A percentile compares a stretch with the other conserved stretches of the same genome.
Evolutionary conservation across 2,329 filamentous ascomycete species (phyloP).

Genomic region (Fonsecaea erecta): DNA sequence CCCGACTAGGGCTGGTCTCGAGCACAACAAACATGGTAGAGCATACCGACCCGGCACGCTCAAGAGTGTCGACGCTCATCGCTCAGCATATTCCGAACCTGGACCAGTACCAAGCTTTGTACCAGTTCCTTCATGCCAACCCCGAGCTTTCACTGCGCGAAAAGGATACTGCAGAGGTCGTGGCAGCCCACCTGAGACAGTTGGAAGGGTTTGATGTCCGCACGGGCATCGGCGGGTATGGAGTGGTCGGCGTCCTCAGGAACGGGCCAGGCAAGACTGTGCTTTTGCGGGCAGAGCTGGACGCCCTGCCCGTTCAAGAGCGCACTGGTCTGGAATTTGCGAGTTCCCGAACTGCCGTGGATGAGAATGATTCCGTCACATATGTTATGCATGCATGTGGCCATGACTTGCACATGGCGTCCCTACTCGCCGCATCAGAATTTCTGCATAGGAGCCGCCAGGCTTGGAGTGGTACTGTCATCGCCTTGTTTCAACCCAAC

Average conservation of each 20-base stretch:
- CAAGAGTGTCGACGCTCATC: constrained; percentile 35
- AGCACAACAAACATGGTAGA: not conserved
- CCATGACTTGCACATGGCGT: constrained; percentile 64
- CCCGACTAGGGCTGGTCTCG: not conserved
- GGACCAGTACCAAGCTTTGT: constrained; percentile 56
- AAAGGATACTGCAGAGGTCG: constrained; percentile 54
- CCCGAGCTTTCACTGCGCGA: constrained; percentile 65
- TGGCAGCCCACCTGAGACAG: constrained; percentile 48
- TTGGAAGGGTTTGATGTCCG: constrained; percentile 42
- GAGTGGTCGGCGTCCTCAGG: constrained; percentile 47
- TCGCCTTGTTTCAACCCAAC: constrained; percentile 69
- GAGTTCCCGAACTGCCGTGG: constrained; percentile 47
- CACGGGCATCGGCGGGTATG: constrained; percentile 51
- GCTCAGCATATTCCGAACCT: constrained; percentile 6
- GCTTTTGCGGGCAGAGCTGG: constrained; percentile 55
- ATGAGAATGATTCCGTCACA: constrained; percentile 51
- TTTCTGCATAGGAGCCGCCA: constrained; percentile 50
- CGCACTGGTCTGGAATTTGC: constrained; percentile 54
- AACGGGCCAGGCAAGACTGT: constrained; percentile 52
- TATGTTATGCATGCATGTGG: constrained; percentile 62
- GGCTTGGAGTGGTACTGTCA: constrained; percentile 66
- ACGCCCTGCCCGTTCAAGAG: constrained; percentile 56
- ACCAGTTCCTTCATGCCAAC: constrained; percentile 62
- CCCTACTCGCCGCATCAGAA: constrained; percentile 59
- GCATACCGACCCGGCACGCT: not conserved